phyloP scores from a whole-genome alignment of 2,329 filamentous ascomycete genomes.

The Trichoderma sp. region DNA sequence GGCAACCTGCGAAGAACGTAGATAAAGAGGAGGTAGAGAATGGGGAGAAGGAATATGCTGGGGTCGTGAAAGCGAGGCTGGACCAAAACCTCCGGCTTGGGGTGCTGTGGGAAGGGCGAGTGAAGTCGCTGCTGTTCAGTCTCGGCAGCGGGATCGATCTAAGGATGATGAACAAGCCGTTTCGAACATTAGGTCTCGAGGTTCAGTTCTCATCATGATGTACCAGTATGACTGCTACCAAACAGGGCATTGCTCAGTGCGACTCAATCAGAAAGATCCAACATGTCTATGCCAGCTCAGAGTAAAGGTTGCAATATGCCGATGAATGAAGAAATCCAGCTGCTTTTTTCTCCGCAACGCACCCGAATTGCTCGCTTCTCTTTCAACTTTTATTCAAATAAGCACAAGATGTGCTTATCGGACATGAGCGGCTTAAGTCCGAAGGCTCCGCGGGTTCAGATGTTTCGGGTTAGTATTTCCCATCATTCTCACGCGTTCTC shows the following conservation, averaged over 20 bases:
- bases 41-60: slow-evolving; percentile 66
- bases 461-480: not conserved
- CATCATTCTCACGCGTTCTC: not conserved
- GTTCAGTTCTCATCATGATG: slow-evolving; percentile 76
- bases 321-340: not conserved
- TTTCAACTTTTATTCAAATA: not conserved
- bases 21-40: not conserved
- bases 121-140: slow-evolving; percentile 91
- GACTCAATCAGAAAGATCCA: not conserved
- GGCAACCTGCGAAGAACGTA: slow-evolving; percentile 23
- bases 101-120: slow-evolving; percentile 85
- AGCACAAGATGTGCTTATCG: not conserved
- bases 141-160: slow-evolving; percentile 83
- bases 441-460: not conserved
- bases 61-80: slow-evolving; percentile 84
- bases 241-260: not conserved
- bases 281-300: not conserved
- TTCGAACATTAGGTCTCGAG: slow-evolving; percentile 73
- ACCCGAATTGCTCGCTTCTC: not conserved
- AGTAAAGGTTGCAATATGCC: not conserved
- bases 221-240: not conserved
- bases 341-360: not conserved
- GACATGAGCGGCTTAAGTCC: not conserved
- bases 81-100: slow-evolving; percentile 86
- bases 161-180: slow-evolving; percentile 69